Evolutionary conservation across 2,329 filamentous ascomycete species (phyloP).

Genomic region (Alternaria metachromatica): DNA sequence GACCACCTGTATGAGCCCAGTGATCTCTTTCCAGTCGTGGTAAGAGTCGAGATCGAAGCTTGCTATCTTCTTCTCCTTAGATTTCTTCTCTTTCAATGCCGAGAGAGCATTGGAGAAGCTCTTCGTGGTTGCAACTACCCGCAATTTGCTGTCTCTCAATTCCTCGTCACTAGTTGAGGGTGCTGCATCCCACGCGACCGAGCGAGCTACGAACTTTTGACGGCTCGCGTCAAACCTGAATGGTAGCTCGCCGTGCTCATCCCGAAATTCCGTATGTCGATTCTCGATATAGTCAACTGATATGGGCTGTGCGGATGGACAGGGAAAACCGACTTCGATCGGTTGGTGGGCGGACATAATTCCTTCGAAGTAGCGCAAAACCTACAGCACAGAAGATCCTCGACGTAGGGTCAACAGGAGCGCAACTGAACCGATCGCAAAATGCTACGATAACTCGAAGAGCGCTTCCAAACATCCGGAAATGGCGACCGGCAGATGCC

Average conservation of each 20-base stretch:
- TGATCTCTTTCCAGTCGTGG: not conserved
- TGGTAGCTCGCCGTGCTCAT: not conserved
- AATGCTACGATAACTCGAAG: no score
- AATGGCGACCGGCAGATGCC: no score
- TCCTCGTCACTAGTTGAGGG: no score
- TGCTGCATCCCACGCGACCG: no score
- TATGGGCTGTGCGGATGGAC: not conserved
- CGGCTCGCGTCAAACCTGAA: not conserved
- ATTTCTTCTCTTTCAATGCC: not conserved
- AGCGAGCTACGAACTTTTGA: not conserved
- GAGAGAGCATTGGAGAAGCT: not conserved
- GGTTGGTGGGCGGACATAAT: not conserved
- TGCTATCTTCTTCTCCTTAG: not conserved
- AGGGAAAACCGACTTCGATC: not conserved
- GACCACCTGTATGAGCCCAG: not conserved
- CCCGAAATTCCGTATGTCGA: not conserved
- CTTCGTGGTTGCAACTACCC: not conserved
- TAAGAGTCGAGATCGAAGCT: not conserved
- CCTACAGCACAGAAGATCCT: no score
- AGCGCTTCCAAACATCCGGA: no score
- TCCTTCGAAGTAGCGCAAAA: no score
- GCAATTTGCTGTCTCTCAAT: not conserved
- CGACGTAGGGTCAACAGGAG: no score
- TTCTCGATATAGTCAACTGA: not conserved
- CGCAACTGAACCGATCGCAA: no score